Evolutionary conservation across 495 filamentous ascomycete species (phyloP).

Genomic region (Penicillium maclennaniae): DNA sequence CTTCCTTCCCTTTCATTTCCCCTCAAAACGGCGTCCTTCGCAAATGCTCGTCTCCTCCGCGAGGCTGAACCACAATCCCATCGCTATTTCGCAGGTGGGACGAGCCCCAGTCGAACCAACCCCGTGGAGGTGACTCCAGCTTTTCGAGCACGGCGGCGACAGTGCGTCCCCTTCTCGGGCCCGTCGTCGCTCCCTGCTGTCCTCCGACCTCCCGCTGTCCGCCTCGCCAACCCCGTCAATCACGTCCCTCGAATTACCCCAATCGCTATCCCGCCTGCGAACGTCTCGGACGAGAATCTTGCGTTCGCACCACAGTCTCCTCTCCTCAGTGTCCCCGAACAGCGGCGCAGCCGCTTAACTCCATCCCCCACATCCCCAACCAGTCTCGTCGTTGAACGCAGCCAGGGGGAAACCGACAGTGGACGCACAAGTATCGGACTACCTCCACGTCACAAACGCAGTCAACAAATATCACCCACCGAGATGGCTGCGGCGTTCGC

Average conservation of each 20-base stretch:
- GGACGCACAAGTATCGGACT: slow-evolving; percentile 64
- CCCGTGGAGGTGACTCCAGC: slow-evolving; percentile 26
- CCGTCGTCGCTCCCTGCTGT: slow-evolving; percentile 29
- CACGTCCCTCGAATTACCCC: slow-evolving; percentile 47
- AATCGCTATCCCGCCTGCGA: slow-evolving; percentile 27
- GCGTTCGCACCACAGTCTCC: slow-evolving; percentile 48
- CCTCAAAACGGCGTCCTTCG: slow-evolving; percentile 37
- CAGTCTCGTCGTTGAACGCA: slow-evolving; percentile 64
- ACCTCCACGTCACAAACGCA: slow-evolving; percentile 52
- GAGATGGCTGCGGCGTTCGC: slow-evolving; percentile 46
- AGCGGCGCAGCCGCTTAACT: slow-evolving; percentile 53
- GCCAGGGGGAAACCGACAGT: slow-evolving; percentile 50
- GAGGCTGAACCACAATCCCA: slow-evolving; percentile 27
- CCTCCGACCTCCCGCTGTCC: slow-evolving; percentile 37
- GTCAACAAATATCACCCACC: slow-evolving; percentile 31
- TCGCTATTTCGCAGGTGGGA: slow-evolving; percentile 14
- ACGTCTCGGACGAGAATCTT: slow-evolving; percentile 39
- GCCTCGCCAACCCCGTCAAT: slow-evolving; percentile 47
- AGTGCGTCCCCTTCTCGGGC: slow-evolving; percentile 23
- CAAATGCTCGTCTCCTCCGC: slow-evolving; percentile 22
- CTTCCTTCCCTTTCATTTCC: slow-evolving; percentile 4
- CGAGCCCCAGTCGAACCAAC: slow-evolving; percentile 10
- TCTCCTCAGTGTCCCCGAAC: slow-evolving; percentile 65
- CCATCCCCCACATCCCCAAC: slow-evolving; percentile 52
- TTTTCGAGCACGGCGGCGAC: slow-evolving; percentile 26